Evolutionary conservation across 2,329 filamentous ascomycete genomes (phyloP).

Genomic region (Thelonectria olida): DNA sequence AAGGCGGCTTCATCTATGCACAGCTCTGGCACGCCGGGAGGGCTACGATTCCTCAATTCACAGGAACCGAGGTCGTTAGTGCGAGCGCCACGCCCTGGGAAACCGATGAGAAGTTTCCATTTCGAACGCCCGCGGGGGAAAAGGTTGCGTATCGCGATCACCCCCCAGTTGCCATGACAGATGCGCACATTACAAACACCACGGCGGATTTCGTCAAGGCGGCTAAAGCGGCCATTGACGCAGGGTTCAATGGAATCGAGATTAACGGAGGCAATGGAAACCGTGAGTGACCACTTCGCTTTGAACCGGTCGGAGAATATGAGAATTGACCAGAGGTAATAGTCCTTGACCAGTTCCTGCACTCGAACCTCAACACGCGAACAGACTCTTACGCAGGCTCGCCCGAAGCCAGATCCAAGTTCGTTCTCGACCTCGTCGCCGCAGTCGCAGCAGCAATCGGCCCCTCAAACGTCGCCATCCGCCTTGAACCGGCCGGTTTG

Average conservation of each 20-base stretch:
- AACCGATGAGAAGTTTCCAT: constrained; percentile 4
- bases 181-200: not conserved
- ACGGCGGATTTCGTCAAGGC: constrained; percentile 4
- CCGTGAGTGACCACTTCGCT: not conserved
- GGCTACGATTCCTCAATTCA: not conserved
- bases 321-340: not conserved
- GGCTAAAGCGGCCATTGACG: not conserved
- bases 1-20: constrained; percentile 3
- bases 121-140: not conserved
- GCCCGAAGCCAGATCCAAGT: not conserved
- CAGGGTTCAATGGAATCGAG: not conserved
- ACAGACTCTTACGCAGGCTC: not conserved
- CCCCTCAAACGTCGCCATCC: constrained; percentile 1
- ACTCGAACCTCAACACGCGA: constrained; percentile 5
- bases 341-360: constrained; percentile 4
- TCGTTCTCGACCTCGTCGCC: not conserved
- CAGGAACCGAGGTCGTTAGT: not conserved
- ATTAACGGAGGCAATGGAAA: constrained; percentile 11
- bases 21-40: constrained; percentile 10
- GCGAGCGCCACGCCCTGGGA: constrained; percentile 1
- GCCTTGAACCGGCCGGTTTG: not conserved
- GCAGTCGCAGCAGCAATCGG: not conserved
- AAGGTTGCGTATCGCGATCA: constrained; percentile 4
- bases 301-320: no score
- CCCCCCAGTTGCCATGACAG: constrained; percentile 1